Conservation (phyloP, 78 protist genomes). For the Diacronema lutheri region DNA sequence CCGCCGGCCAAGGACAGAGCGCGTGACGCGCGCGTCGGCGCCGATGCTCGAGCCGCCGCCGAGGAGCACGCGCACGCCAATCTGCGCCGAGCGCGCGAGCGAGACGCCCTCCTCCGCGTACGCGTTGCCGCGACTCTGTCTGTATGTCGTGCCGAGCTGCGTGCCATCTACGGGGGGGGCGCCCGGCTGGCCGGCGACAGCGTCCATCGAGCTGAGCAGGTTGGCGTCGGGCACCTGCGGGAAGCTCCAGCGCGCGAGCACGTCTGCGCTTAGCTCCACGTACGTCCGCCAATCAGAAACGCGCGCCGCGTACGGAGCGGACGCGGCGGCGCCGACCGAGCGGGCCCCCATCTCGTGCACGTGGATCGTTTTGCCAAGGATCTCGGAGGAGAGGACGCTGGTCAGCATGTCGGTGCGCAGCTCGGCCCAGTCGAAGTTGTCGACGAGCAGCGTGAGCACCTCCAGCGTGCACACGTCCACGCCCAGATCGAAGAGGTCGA, state of each 20-base stretch:
- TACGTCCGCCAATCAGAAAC: background rate
- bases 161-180: too few relatives aligned
- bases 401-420: background rate
- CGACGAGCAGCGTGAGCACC: conserved; percentile 26
- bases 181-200: too few relatives aligned
- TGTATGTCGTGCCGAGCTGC: conserved; percentile 3
- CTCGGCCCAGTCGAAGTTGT: conserved; percentile 41
- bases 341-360: background rate
- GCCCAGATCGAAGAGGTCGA: conserved; percentile 67
- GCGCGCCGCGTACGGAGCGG: conserved; percentile 7
- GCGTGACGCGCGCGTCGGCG: background rate
- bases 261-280: background rate
- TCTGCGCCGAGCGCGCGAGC: background rate
- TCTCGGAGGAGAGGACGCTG: conserved; percentile 1
- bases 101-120: background rate
- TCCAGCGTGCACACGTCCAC: conserved; percentile 79
- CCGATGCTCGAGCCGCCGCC: background rate
- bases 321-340: background rate
- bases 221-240: conserved; percentile 36
- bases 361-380: conserved; percentile 18
- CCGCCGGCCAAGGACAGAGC: background rate
- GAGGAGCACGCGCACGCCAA: background rate
- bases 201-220: background rate
- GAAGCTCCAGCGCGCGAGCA: conserved; percentile 21
- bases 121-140: background rate